phyloP scores from a whole-genome alignment of 805 yeast genomes.

The Zygoascus tannicola region DNA sequence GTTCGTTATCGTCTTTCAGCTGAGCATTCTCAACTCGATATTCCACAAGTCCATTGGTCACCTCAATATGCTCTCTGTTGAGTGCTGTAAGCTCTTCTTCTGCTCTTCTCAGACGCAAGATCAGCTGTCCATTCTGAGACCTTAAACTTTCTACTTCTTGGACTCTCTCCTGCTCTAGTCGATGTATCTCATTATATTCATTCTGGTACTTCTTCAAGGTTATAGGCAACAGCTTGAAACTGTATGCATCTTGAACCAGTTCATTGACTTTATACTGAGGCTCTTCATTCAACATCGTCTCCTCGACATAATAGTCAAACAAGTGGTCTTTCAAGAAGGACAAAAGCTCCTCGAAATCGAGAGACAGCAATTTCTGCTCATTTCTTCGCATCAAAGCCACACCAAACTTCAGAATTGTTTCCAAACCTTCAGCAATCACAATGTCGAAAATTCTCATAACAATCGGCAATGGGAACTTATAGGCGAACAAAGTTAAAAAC shows the following conservation, averaged over 20 bases:
- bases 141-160: slow-evolving; percentile 52
- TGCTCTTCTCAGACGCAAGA: slow-evolving; percentile 61
- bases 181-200: slow-evolving; percentile 69
- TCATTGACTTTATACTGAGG: slow-evolving; percentile 53
- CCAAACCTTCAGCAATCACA: slow-evolving; percentile 84
- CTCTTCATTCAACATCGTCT: slow-evolving; percentile 6
- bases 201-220: slow-evolving; percentile 58
- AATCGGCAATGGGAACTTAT: slow-evolving; percentile 83
- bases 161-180: slow-evolving; percentile 54
- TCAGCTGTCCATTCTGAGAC: slow-evolving; percentile 58
- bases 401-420: slow-evolving; percentile 76
- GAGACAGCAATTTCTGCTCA: slow-evolving; percentile 44
- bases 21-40: slow-evolving; percentile 70
- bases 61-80: slow-evolving; percentile 73
- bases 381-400: slow-evolving; percentile 69
- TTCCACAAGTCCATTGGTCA: slow-evolving; percentile 80
- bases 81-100: slow-evolving; percentile 61
- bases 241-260: slow-evolving; percentile 71
- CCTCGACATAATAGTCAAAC: slow-evolving; percentile 56
- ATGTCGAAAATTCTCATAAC: slow-evolving; percentile 83
- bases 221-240: slow-evolving; percentile 61
- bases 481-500: slow-evolving; percentile 92
- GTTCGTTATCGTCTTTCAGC: slow-evolving; percentile 63
- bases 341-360: slow-evolving; percentile 69
- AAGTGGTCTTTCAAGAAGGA: slow-evolving; percentile 71